phyloP scores from a whole-genome alignment of 192 early-diverging fungal species.

The Glomus cerebriforme region DNA sequence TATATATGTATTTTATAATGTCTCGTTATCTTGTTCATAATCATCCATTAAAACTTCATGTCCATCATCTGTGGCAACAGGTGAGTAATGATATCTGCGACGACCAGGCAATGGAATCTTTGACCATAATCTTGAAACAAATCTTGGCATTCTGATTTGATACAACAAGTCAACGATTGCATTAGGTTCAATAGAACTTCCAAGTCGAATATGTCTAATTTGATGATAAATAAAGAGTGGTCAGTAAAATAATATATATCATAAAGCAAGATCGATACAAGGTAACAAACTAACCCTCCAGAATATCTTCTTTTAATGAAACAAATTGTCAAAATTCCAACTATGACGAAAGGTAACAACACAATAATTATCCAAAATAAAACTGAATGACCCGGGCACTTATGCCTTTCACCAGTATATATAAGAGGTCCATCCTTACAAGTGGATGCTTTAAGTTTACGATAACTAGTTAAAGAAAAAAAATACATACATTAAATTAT shows the following conservation, averaged over 20 bases:
- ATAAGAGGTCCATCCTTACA: neutral
- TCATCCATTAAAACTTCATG: constrained; percentile 44
- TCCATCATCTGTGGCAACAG: constrained; percentile 40
- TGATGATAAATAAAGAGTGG: neutral
- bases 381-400: constrained; percentile 55
- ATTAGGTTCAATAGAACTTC: neutral
- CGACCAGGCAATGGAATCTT: constrained; percentile 33
- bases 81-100: constrained; percentile 35
- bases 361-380: constrained; percentile 37
- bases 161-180: constrained; percentile 36
- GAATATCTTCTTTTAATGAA: constrained; percentile 24
- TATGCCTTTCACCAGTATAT: constrained; percentile 48
- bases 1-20: neutral
- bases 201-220: constrained; percentile 8
- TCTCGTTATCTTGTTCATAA: constrained; percentile 33
- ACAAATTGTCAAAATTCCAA: constrained; percentile 33
- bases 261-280: neutral
- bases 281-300: neutral
- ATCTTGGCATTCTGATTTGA: constrained; percentile 35
- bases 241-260: neutral
- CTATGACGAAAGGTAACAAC: constrained; percentile 37
- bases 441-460: neutral
- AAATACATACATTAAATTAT: constrained; percentile 61
- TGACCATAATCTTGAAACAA: constrained; percentile 37
- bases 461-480: neutral